phyloP scores from a whole-genome alignment of 345 rosid genomes.

The Citrus reticulata region DNA sequence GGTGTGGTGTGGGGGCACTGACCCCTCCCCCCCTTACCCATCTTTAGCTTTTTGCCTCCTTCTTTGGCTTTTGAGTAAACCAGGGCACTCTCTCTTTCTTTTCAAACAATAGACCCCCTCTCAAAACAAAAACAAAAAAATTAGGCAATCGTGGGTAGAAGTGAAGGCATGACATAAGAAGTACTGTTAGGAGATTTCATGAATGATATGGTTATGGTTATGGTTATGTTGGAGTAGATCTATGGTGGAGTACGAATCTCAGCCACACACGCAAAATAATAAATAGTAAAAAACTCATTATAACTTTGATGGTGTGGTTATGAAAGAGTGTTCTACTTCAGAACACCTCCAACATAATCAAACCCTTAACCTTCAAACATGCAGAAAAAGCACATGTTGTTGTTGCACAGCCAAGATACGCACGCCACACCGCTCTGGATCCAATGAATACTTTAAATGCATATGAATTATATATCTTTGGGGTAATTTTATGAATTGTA shows the following conservation, averaged over 20 bases:
- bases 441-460: background rate
- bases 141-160: background rate
- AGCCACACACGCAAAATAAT: fast-evolving
- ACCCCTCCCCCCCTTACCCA: background rate
- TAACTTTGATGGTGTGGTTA: no score
- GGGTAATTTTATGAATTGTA: background rate
- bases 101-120: background rate
- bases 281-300: no score
- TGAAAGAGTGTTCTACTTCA: no score
- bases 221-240: no score
- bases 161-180: conserved; percentile 3
- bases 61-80: conserved; percentile 12
- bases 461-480: background rate
- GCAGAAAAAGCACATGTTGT: background rate
- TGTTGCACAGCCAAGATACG: background rate
- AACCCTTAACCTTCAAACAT: background rate
- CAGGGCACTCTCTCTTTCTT: background rate
- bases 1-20: background rate
- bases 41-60: conserved; percentile 10
- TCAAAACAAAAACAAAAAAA: background rate
- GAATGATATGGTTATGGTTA: background rate
- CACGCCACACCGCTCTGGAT: background rate
- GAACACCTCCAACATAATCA: no score
- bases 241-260: no score
- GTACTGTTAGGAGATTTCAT: background rate